Evolutionary conservation across 345 rosid genomes (phyloP), one percentile per base, ranked within the genome.

Genomic region (Eucalyptus guilfoylei): DNA sequence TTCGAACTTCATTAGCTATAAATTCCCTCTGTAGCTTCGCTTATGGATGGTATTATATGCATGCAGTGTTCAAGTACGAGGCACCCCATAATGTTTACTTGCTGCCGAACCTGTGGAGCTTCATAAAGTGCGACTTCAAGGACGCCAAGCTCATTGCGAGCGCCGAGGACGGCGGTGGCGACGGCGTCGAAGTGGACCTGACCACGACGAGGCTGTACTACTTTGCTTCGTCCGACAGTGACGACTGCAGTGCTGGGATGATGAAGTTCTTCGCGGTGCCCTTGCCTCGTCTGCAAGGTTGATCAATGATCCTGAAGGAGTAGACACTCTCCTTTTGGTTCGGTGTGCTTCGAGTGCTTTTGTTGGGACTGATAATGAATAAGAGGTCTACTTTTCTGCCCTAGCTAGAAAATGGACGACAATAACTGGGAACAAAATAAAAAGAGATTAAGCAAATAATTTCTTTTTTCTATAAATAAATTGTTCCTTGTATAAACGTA

Each of bases 191-290:
- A 24, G 88, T 87, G 24, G 88, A 42, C 34, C 49, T 91, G 60
- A 87, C 62, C n/a, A 11, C 86, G 62, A 40, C 52, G 89, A 87
- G 45, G 87, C 88, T 88, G 64, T 37, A 85, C 81, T 87, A 83
- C 87, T 88, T 91, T 52, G 91, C 90, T 24, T 54, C 85, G 32
- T 87, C 88, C 37, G 80, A 86, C 17, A 87, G 91, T 10, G 32
- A 52, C 17, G 91, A 88, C 69, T n/a, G 87, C 48, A 52, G 88
- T 8, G 67, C 55, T 7, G 88, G 90, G 80, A 50, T 58, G 88
- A 90, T 80, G 91, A 90, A 88, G 89, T 91, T 91, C 89, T 55
- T 86, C 14, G 88, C 44, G 8, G 49, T 86, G 85, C 88, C 90
- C 47, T 37, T 58, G 32, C 89, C 49, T 12, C 88, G 69, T 67